Percentiles rank a stretch among this genome's conserved stretches.
phyloP scores from a whole-genome alignment of 2,329 filamentous ascomycete species.

The Helotiales sp. region DNA sequence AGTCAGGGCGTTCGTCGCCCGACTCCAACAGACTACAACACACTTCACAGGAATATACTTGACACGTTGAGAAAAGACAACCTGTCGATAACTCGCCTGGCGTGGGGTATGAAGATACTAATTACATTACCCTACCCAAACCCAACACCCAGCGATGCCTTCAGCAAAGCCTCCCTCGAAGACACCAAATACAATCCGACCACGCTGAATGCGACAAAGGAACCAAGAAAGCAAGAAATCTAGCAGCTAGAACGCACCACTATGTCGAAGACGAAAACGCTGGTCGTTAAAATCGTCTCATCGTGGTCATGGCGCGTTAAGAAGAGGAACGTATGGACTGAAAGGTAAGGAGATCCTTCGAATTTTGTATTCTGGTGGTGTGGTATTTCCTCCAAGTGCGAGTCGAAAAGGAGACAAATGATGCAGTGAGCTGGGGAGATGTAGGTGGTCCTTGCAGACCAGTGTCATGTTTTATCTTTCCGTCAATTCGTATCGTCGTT shows the following conservation, averaged over 20 bases:
- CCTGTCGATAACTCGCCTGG: not conserved
- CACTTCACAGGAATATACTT: no score
- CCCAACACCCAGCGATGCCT: slow-evolving; percentile 31
- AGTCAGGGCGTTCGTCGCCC: not conserved
- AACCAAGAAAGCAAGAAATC: slow-evolving; percentile 19
- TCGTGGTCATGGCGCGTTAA: slow-evolving; percentile 27
- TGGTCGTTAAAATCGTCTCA: slow-evolving; percentile 31
- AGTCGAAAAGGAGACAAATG: slow-evolving; percentile 13
- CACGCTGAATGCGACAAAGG: slow-evolving; percentile 19
- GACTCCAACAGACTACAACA: not conserved
- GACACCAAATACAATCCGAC: slow-evolving; percentile 10
- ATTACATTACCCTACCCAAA: slow-evolving; percentile 24
- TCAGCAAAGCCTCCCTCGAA: slow-evolving; percentile 16
- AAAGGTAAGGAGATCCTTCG: slow-evolving; percentile 25
- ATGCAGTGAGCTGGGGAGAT: slow-evolving; percentile 39
- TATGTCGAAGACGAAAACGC: slow-evolving; percentile 20
- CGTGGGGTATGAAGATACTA: slow-evolving; percentile 26
- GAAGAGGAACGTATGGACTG: slow-evolving; percentile 16
- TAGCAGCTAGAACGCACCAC: slow-evolving; percentile 18
- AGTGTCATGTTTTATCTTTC: slow-evolving; percentile 44
- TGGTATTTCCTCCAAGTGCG: not conserved
- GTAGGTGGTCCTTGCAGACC: slow-evolving; percentile 48
- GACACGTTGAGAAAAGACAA: not conserved
- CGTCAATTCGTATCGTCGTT: slow-evolving; percentile 53
- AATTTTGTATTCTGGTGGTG: not conserved